These are phyloP conservation scores for Cryptococcus sp. DNA, from an alignment of 1,284 basidiomycete genomes.

Conservation along the genomic window DNA sequence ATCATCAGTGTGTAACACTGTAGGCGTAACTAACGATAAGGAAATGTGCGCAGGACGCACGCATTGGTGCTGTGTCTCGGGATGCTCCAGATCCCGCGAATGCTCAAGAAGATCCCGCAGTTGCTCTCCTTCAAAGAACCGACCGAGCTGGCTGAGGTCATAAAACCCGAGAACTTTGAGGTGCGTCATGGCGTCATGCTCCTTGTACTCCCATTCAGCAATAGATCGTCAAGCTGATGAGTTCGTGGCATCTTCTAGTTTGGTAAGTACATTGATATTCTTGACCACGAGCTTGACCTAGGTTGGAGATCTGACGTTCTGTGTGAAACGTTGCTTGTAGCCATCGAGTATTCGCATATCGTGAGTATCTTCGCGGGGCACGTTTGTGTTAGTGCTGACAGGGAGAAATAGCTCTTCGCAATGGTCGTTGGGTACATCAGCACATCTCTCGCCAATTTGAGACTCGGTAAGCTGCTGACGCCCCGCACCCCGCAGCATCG, in stretches of 20 bases:
- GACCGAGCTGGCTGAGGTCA: conserved; percentile 20
- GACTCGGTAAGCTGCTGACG: too few species aligned
- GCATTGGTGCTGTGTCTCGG: conserved; percentile 29
- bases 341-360: conserved; percentile 40
- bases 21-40: background rate
- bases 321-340: conserved; percentile 3
- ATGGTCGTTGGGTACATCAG: conserved; percentile 36
- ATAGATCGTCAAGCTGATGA: background rate
- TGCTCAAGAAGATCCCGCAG: conserved; percentile 16
- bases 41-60: conserved; percentile 21
- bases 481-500: conserved; percentile 22
- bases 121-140: conserved; percentile 17
- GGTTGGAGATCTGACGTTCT: too few species aligned
- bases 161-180: conserved; percentile 30
- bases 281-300: background rate
- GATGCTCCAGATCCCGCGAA: conserved; percentile 35
- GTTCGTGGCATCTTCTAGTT: conserved; percentile 3
- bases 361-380: conserved; percentile 19
- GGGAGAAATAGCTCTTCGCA: conserved; percentile 27
- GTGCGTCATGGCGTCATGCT: conserved; percentile 14
- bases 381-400: background rate
- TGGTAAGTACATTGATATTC: conserved; percentile 5
- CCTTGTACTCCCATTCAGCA: background rate
- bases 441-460: background rate
- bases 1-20: background rate